phyloP scores from a whole-genome alignment of 805 yeast genomes.

The Candida odintsovae region DNA sequence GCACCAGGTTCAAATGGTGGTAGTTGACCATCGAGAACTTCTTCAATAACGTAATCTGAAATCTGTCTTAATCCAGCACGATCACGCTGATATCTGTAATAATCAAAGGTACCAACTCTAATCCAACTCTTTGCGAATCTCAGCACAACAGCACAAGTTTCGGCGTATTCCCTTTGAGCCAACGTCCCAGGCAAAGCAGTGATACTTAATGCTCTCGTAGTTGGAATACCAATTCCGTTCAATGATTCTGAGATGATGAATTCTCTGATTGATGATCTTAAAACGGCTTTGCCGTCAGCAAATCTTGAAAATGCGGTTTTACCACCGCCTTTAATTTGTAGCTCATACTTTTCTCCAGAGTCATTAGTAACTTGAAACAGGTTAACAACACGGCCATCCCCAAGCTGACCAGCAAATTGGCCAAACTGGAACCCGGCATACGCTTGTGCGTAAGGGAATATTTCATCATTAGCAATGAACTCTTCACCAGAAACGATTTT shows the following conservation, averaged over 20 bases:
- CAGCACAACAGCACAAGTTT: constrained; percentile 78
- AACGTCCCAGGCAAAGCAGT: constrained; percentile 65
- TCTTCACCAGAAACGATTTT: constrained; percentile 58
- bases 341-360: constrained; percentile 38
- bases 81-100: constrained; percentile 70
- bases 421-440: constrained; percentile 98
- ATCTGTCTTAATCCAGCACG: constrained; percentile 53
- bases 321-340: constrained; percentile 92
- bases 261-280: constrained; percentile 84
- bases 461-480: constrained; percentile 32
- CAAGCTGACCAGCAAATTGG: constrained; percentile 92
- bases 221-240: constrained; percentile 75
- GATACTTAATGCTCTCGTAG: constrained; percentile 77
- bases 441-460: constrained; percentile 82
- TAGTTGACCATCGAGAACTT: constrained; percentile 41
- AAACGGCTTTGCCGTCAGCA: constrained; percentile 94
- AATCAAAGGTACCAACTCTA: constrained; percentile 82
- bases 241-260: constrained; percentile 80
- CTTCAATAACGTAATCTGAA: constrained; percentile 66
- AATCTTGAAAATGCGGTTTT: constrained; percentile 87
- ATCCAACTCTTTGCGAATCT: constrained; percentile 86
- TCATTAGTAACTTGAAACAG: constrained; percentile 56
- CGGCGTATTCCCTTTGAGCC: constrained; percentile 69
- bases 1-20: constrained; percentile 23
- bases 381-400: constrained; percentile 89